Percentiles rank a stretch among this genome's conserved stretches.
Conservation (phyloP, 2,329 filamentous ascomycete species). For the Davidsoniella neocaledoniae region DNA sequence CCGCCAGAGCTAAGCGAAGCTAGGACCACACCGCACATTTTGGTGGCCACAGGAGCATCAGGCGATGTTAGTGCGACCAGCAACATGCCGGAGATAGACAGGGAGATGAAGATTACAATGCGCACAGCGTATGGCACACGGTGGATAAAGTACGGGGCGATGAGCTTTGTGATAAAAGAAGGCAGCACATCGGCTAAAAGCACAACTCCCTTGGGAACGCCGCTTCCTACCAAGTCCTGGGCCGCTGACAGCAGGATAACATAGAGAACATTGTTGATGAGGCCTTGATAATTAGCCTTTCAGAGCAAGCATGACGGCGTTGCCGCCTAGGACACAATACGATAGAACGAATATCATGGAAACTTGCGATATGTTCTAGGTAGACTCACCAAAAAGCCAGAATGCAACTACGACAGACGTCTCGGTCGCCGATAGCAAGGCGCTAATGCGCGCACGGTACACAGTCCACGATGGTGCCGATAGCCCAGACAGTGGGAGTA, state of each 20-base stretch:
- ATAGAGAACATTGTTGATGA: slow-evolving; percentile 93
- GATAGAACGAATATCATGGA: background rate
- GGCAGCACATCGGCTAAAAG: slow-evolving; percentile 86
- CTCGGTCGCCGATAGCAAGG: slow-evolving; percentile 50
- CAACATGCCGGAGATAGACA: slow-evolving; percentile 78
- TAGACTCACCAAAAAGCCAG: slow-evolving; percentile 68
- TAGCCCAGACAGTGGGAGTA: slow-evolving; percentile 41
- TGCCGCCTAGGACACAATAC: too few species aligned
- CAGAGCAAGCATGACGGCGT: background rate
- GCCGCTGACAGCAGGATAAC: slow-evolving; percentile 92
- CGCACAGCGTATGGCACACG: slow-evolving; percentile 63
- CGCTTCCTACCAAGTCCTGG: slow-evolving; percentile 78
- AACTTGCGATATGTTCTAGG: background rate
- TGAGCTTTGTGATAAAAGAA: slow-evolving; percentile 72
- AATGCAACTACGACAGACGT: slow-evolving; percentile 62
- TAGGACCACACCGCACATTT: slow-evolving; percentile 68
- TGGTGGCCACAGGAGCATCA: slow-evolving; percentile 38
- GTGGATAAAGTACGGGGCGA: slow-evolving; percentile 90
- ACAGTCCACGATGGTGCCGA: slow-evolving; percentile 54
- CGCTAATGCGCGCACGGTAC: slow-evolving; percentile 48
- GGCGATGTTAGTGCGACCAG: slow-evolving; percentile 63
- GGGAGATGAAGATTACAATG: slow-evolving; percentile 52
- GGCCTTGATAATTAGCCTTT: slow-evolving; percentile 15
- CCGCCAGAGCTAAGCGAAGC: slow-evolving; percentile 73
- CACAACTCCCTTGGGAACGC: slow-evolving; percentile 75